Evolutionary conservation across 768 basidiomycete species (phyloP), one percentile per base, ranked within the genome.

Genomic region (Fomitopsis serialis): DNA sequence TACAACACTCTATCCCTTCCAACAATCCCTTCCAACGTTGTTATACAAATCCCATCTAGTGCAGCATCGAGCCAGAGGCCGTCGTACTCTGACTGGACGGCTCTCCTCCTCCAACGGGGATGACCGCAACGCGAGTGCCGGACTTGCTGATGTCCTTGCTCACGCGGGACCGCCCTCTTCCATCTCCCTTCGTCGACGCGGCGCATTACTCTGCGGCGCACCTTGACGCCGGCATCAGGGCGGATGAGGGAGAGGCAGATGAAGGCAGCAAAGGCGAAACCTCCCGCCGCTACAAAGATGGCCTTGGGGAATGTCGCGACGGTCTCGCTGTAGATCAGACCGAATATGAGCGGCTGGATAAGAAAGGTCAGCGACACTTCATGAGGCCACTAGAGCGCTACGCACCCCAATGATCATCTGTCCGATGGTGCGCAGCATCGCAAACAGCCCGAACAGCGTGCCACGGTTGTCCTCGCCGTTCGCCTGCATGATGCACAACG

Each of bases 371-470:
- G 44, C 29, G 5, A 32, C 5, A 32, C 29, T 32, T 11, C 25
- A 48, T 42, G 44, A n/a, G 42, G 42, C 42, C 7, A 32, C 10
- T 48, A 2, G 25, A 22, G 32, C 42, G 19, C 37, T 9, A 66
- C 71, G 36, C 57, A 78, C 78, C 40, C 74, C 78, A 19, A 79
- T 48, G 40, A 89, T 80, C 53, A 79, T 82, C 64, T 85, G 83
- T 0, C 82, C 82, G 9, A 82, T 66, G 0, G 88, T 84, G 50
- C 82, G 79, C 42, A 90, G 63, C 15, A 87, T 78, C 2, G 85
- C 82, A 52, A 90, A 71, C 1, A 86, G 86, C 13, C 87, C 87
- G 51, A 91, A 88, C 35, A 91, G 62, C 21, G 80, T 75, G 0
- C 88, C 89, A 1, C 63, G 56, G 7, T 66, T 66, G 29, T 62